Base-by-base conservation (phyloP, 2,329 filamentous ascomycete genomes). In the Trichoderma gracile region DNA sequence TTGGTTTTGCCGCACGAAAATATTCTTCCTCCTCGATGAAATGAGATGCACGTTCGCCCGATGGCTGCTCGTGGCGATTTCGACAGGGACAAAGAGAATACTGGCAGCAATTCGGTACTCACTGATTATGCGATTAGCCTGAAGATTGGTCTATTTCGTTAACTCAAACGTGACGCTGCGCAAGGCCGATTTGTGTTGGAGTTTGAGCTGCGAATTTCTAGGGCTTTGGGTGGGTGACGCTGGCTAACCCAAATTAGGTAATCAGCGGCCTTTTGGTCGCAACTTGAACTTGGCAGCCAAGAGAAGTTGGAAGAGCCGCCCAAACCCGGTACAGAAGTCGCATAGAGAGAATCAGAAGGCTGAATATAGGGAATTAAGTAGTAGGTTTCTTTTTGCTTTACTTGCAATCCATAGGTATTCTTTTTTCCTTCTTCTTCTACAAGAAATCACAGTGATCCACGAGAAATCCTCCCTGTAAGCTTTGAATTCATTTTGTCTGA, bases 401-500 rank as follows among this genome's bases (percentile, higher is more conserved):
- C 73, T 71, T 68, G 64, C 52, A 46, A 45, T 60, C 62, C 58
- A 50, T 65, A 43, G 40, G 23, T 63, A 50, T 71, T 73, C 72
- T 65, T 62, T 65, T 8, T 30, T 33, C 3, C 9, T 27, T 27
- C 30, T 33, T 33, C 30, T 67, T 56, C 65, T 66, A 66, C 65
- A 66, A 38, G 63, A 60, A 64, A 63, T 57, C 65, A 66, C 65
- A 66, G 61, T 68, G 72, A 73, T 73, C 71, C 72, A 67, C 63
- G 55, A 66, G 64, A 55, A 66, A 66, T 60, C 65, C 65, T 66
- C 65, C 65, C 65, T 66, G 64, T 66, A 59, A 59, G 64, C 49
- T 55, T 74, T 78, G 74, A 77, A 78, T 77, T 77, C 73, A 78
- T 75, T 75, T 73, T 75, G 73, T 77, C 74, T 78, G 76, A 77